Percentiles rank a stretch among this genome's conserved stretches.
Evolutionary conservation across 2,329 filamentous ascomycete species (phyloP).

Genomic region (Pestalotiopsis sp.): DNA sequence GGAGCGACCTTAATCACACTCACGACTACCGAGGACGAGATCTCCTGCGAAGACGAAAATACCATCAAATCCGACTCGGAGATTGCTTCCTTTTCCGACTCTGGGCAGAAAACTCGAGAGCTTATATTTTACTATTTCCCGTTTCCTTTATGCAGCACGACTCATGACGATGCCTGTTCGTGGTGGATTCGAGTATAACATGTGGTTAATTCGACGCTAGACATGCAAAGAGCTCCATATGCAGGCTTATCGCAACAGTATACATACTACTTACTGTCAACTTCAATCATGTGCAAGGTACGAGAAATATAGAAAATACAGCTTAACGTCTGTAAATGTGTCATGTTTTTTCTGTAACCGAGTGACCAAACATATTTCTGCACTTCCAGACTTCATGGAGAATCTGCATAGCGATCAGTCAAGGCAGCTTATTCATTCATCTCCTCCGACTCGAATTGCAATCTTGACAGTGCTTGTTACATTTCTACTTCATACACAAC

Average conservation of each 20-base stretch:
- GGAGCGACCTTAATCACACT: too few relatives aligned
- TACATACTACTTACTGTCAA: not conserved
- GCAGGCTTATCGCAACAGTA: not conserved
- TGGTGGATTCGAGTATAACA: not conserved
- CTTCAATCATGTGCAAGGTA: not conserved
- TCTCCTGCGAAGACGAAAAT: too few relatives aligned
- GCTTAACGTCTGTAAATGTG: not conserved
- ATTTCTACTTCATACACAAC: not conserved
- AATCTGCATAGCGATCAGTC: not conserved
- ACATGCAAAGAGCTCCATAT: not conserved
- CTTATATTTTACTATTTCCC: too few relatives aligned
- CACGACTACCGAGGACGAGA: too few relatives aligned
- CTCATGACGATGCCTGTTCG: not conserved
- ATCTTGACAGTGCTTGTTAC: not conserved
- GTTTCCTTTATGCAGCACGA: too few relatives aligned
- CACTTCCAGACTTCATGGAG: not conserved
- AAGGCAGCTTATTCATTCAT: not conserved
- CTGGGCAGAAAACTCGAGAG: too few relatives aligned
- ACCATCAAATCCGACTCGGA: too few relatives aligned
- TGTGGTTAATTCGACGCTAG: not conserved
- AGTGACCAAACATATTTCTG: not conserved
- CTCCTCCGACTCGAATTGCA: not conserved
- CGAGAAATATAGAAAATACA: not conserved
- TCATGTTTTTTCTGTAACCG: too few relatives aligned
- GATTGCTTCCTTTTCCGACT: too few relatives aligned